Conservation (phyloP, 163 green algal genomes). For the Chloromonas sp. region DNA sequence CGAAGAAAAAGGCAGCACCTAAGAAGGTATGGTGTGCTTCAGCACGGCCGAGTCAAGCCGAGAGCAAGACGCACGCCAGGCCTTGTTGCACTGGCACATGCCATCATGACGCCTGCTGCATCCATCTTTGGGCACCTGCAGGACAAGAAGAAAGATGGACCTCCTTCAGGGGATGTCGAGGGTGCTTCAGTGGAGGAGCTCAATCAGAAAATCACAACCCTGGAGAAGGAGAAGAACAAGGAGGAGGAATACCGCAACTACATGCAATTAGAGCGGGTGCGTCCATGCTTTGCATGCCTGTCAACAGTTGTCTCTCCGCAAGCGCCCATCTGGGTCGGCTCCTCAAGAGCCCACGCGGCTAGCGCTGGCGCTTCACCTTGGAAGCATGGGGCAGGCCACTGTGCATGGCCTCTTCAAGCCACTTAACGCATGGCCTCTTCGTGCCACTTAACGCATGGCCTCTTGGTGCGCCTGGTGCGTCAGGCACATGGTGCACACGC, state of each 20-base stretch:
- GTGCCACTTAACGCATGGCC: neutral
- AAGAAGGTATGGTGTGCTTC: no score
- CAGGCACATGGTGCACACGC: neutral
- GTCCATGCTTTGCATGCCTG: neutral
- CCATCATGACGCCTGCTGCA: no score
- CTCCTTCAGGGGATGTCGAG: constrained; percentile 46
- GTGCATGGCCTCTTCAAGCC: neutral
- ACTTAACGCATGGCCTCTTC: neutral
- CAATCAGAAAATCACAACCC: constrained; percentile 64
- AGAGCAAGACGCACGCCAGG: no score
- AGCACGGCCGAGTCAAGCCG: no score
- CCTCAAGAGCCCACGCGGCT: no score
- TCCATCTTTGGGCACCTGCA: neutral
- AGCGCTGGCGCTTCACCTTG: no score
- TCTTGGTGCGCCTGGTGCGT: neutral
- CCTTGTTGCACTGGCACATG: no score
- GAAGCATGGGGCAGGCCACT: neutral
- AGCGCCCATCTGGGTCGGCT: no score
- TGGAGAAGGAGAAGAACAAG: constrained; percentile 83
- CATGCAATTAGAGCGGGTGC: constrained; percentile 83
- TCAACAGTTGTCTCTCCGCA: no score
- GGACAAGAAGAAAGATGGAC: constrained; percentile 53
- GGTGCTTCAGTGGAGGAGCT: constrained; percentile 74
- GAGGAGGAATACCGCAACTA: constrained; percentile 87
- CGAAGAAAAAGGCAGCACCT: no score